phyloP scores from a whole-genome alignment of 2,329 filamentous ascomycete genomes.

The Aplosporella prunicola region DNA sequence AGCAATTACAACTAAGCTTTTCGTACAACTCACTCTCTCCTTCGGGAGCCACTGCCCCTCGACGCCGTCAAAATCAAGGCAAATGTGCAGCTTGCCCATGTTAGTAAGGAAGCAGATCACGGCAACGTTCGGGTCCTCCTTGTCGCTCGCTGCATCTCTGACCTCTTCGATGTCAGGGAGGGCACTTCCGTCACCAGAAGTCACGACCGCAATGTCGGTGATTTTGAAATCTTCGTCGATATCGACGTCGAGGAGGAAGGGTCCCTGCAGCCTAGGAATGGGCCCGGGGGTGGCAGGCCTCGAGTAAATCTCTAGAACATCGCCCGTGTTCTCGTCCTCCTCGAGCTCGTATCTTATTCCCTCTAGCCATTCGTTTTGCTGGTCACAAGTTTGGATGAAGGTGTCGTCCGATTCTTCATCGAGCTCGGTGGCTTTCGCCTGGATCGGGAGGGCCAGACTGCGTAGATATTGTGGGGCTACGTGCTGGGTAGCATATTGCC shows the following conservation, averaged over 20 bases:
- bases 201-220: slow-evolving; percentile 51
- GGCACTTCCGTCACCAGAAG: slow-evolving; percentile 18
- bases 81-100: slow-evolving; percentile 48
- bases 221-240: slow-evolving; percentile 47
- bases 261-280: slow-evolving; percentile 53
- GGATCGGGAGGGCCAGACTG: slow-evolving; percentile 29
- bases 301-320: slow-evolving; percentile 44
- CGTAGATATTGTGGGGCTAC: slow-evolving; percentile 8
- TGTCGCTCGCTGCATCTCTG: slow-evolving; percentile 34
- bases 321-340: slow-evolving; percentile 38
- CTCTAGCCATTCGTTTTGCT: slow-evolving; percentile 51
- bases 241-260: slow-evolving; percentile 45
- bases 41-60: slow-evolving; percentile 54
- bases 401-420: slow-evolving; percentile 31
- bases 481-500: slow-evolving; percentile 47
- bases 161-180: slow-evolving; percentile 42
- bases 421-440: slow-evolving; percentile 34
- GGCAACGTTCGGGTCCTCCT: slow-evolving; percentile 44
- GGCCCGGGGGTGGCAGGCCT: slow-evolving; percentile 45
- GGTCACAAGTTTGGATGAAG: slow-evolving; percentile 33
- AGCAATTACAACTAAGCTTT: background rate
- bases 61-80: slow-evolving; percentile 52
- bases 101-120: slow-evolving; percentile 50
- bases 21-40: slow-evolving; percentile 19
- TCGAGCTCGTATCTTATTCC: slow-evolving; percentile 39